Base-by-base conservation (phyloP, 1,284 basidiomycete species). In the Ganoderma resinaceum region DNA sequence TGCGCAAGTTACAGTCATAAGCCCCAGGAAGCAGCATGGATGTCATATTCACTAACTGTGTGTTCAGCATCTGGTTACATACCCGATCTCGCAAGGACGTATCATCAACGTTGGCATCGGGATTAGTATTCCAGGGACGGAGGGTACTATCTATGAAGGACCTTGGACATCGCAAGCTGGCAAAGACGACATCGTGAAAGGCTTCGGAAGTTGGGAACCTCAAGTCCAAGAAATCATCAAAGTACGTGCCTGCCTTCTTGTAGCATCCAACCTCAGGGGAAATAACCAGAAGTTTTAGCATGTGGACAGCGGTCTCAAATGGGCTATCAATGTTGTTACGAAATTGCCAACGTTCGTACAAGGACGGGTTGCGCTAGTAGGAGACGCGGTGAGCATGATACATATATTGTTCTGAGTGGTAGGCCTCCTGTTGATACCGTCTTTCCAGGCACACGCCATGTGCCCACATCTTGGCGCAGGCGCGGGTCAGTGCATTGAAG, bases 401-500 rank as follows among this genome's bases (percentile, higher is more conserved):
- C 29, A 3, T 12, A 18, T 31, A 5, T 38, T 33, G 75, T 52
- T 3, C n/a, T 2, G 14, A 18, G 9, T 2, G 7, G 53, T 37
- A 6, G 16, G 16, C 6, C 2, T 12, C n/a, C 3, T 49, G 11
- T 49, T 23, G 9, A 53, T 6, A 35, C 35, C 7, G 6, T 31
- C 29, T 4, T 20, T 18, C n/a, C 14, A 70, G 69, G 69, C 69
- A 12, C 69, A 70, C 37, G 57, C 61, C 7, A 70, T 70, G 80
- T 78, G 79, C 9, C 81, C 80, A 0, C 76, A 79, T 67, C 79
- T 80, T 67, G 80, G 78, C 0, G 79, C 81, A 31, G 81, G 81
- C 11, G 81, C 78, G 11, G 80, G 81, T 0, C 81, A 82, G 72
- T 81, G 79, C 3, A 79, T 82, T 57, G 81, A 82, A 73, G 79